Evolutionary conservation across 1,139 yeast species (phyloP).

Genomic region (Meyerozyma athensensis): DNA sequence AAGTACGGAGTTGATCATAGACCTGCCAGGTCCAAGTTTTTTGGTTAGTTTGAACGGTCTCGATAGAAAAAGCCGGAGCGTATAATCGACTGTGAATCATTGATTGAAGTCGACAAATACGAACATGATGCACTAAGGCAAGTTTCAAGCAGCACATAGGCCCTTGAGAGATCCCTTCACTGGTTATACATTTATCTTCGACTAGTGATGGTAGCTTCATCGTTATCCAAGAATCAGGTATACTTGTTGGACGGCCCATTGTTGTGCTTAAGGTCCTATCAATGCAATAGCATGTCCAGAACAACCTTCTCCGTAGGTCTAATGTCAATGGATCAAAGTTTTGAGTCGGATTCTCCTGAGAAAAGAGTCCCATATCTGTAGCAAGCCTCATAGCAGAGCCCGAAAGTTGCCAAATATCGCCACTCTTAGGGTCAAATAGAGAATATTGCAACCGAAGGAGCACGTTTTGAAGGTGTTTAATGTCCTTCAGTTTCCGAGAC

Average conservation of each 20-base stretch:
- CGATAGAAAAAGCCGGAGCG: background rate
- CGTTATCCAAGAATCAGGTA: conserved; percentile 4
- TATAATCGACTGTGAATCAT: conserved; percentile 1
- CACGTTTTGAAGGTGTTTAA: background rate
- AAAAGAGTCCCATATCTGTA: conserved; percentile 4
- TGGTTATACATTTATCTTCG: background rate
- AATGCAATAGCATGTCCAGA: conserved; percentile 4
- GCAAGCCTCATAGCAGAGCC: conserved; percentile 4
- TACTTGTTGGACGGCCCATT: conserved; percentile 3
- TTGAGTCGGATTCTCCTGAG: conserved; percentile 3
- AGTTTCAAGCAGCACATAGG: conserved; percentile 3
- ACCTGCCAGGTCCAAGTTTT: conserved; percentile 4
- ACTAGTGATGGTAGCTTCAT: background rate
- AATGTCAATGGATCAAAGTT: conserved; percentile 2
- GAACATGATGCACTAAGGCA: conserved; percentile 1
- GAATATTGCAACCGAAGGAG: conserved; percentile 3
- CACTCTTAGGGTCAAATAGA: conserved; percentile 2
- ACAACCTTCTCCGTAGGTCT: conserved; percentile 3
- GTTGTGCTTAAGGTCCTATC: conserved; percentile 4
- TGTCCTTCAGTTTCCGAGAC: background rate
- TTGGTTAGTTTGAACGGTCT: background rate
- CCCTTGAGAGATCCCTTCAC: background rate
- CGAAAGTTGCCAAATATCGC: conserved; percentile 4
- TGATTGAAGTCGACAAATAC: conserved; percentile 3
- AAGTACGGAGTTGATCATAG: conserved; percentile 3